These are phyloP conservation scores for Blastobotrys persicus DNA, from an alignment of 1,139 yeast species.

Conservation along the genomic window DNA sequence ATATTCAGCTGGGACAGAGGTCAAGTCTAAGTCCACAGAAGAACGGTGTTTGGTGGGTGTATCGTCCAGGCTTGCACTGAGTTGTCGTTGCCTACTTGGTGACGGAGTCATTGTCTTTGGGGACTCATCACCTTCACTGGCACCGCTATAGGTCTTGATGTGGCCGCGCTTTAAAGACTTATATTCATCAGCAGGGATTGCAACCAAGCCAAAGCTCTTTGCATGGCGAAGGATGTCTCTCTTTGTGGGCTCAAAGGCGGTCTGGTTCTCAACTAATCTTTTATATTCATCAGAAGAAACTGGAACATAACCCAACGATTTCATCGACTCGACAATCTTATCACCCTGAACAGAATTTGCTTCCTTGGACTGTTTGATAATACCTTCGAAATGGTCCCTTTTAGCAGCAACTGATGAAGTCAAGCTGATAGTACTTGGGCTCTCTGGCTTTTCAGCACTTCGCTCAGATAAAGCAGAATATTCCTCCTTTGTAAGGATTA, in stretches of 20 bases:
- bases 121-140: constrained; percentile 23
- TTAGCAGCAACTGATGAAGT: constrained; percentile 36
- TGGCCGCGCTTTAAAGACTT: constrained; percentile 28
- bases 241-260: constrained; percentile 38
- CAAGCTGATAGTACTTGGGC: constrained; percentile 13
- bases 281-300: constrained; percentile 40
- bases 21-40: constrained; percentile 29
- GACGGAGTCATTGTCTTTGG: constrained; percentile 8
- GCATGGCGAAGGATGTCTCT: constrained; percentile 41
- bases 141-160: constrained; percentile 20
- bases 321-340: constrained; percentile 35
- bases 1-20: constrained; percentile 37
- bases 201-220: constrained; percentile 41
- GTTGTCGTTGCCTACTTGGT: constrained; percentile 4
- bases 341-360: constrained; percentile 28
- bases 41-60: constrained; percentile 3
- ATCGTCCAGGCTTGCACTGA: not conserved
- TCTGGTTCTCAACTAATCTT: constrained; percentile 35
- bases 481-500: constrained; percentile 48
- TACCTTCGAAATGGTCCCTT: constrained; percentile 38
- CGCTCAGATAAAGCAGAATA: constrained; percentile 35
- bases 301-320: constrained; percentile 38
- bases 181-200: constrained; percentile 40
- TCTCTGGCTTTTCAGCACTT: constrained; percentile 19
- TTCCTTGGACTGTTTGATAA: constrained; percentile 28